Evolutionary conservation across 1,139 yeast genomes (phyloP).

Genomic region (Yamadazyma diospyri): DNA sequence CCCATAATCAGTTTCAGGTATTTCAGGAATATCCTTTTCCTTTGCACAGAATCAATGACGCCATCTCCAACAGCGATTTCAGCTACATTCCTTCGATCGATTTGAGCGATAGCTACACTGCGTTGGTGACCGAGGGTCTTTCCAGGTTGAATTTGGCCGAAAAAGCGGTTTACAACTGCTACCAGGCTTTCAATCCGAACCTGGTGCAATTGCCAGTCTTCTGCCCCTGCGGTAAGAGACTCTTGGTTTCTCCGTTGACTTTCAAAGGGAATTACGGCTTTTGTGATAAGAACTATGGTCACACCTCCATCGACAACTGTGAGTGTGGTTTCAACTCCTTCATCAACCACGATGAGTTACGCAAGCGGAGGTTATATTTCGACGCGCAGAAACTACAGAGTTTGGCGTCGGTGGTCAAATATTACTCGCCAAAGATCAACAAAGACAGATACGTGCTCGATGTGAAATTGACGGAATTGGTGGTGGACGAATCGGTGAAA

Average conservation of each 20-base stretch:
- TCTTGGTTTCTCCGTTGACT: constrained; percentile 4
- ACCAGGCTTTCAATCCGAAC: constrained; percentile 1
- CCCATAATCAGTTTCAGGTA: constrained; percentile 18
- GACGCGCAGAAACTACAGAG: not conserved
- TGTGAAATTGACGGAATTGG: not conserved
- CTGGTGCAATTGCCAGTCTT: constrained; percentile 5
- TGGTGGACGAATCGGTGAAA: not conserved
- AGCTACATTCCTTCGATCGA: constrained; percentile 5
- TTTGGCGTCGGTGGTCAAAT: not conserved
- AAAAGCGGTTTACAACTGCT: not conserved
- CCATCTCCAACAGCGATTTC: constrained; percentile 17
- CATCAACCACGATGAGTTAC: constrained; percentile 4
- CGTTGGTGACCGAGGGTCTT: not conserved
- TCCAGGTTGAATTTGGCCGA: not conserved
- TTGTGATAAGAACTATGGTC: constrained; percentile 14
- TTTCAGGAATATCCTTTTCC: constrained; percentile 29
- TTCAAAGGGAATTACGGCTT: constrained; percentile 19
- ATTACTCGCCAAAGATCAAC: constrained; percentile 11
- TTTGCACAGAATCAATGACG: constrained; percentile 17
- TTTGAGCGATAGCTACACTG: constrained; percentile 1
- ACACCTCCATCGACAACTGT: not conserved
- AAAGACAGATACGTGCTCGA: too few species aligned
- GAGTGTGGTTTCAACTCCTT: constrained; percentile 24
- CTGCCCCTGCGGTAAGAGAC: constrained; percentile 17
- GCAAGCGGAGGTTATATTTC: not conserved